Base-by-base conservation (phyloP, 2,329 filamentous ascomycete genomes). In the Microdochium nivale region DNA sequence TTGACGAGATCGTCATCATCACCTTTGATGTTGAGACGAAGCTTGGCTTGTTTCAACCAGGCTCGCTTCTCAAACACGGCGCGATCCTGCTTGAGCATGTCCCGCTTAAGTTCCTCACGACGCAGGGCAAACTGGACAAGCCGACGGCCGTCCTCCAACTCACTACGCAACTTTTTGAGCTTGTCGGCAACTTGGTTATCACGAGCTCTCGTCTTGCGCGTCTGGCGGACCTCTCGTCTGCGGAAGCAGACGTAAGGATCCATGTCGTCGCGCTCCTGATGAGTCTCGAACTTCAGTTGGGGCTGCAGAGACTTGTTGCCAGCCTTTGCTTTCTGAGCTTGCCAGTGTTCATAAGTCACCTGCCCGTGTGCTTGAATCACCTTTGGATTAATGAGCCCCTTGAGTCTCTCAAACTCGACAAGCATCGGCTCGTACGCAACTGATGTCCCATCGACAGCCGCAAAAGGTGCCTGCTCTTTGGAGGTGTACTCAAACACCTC, bases 171-270 rank as follows among this genome's bases (percentile, higher is more conserved):
- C 66, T 88, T 89, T 74, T 94, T 94, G 59, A 99, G 79, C 69
- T 96, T 96, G 66, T 99, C 94, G 51, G 88, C 89, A 61, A 92
- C 90, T 70, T 96, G 92, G 33, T 89, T 89, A 73, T 99, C 94
- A 63, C 94, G 84, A 59, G 89, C 90, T 64, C 94, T 82, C 35
- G 94, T 99, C 73, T 97, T 99, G 61, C 94, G 87, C 49, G 90
- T 92, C 67, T 95, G 90, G 53, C 94, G 86, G 47, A 95, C 88
- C 70, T 99, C 94, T 57, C 94, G 88, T 60, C 94, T 84, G 65
- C 94, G 84, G 80, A 99, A 99, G 71, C 94, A 99, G 62, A 99
- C 91, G 71, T 96, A 99, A 48, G 94, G 94, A 70, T 99, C 94
- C 61, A 88, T 83, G 66, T 99, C 94, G 68, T 99, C 94, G 55